Evolutionary conservation across 345 rosid genomes (phyloP).

Genomic region (Eucalyptus cloeziana): DNA sequence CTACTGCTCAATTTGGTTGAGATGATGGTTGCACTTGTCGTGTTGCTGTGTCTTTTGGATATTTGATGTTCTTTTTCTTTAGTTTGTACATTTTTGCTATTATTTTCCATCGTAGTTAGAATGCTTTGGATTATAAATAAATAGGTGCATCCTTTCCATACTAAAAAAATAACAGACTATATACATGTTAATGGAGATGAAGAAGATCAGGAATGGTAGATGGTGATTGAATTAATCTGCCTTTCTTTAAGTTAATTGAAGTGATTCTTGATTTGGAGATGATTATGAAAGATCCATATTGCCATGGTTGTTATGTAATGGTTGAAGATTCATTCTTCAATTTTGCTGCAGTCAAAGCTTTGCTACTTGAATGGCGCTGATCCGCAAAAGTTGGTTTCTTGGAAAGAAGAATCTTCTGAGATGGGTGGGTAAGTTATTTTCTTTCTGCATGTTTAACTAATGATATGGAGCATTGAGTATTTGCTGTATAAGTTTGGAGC

Average conservation of each 20-base stretch:
- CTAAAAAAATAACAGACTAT: background rate
- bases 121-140: background rate
- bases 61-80: background rate
- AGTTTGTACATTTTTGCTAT: background rate
- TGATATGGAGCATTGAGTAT: background rate
- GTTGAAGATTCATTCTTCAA: background rate
- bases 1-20: background rate
- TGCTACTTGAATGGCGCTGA: constrained; percentile 64
- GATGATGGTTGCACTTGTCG: background rate
- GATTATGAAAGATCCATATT: background rate
- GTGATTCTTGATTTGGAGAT: background rate
- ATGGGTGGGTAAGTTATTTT: constrained; percentile 79
- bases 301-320: background rate
- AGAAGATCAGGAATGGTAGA: background rate
- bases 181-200: background rate
- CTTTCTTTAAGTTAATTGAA: background rate
- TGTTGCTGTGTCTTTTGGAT: background rate
- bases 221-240: background rate
- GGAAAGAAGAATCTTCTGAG: constrained; percentile 79
- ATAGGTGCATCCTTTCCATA: background rate
- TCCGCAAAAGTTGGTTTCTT: constrained; percentile 33
- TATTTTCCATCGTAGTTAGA: background rate
- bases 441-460: background rate
- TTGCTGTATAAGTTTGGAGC: background rate
- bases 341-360: constrained; percentile 55